Percentiles rank a stretch among this genome's conserved stretches.
phyloP scores from a whole-genome alignment of 2,329 filamentous ascomycete species.

The Ciborinia camelliae region DNA sequence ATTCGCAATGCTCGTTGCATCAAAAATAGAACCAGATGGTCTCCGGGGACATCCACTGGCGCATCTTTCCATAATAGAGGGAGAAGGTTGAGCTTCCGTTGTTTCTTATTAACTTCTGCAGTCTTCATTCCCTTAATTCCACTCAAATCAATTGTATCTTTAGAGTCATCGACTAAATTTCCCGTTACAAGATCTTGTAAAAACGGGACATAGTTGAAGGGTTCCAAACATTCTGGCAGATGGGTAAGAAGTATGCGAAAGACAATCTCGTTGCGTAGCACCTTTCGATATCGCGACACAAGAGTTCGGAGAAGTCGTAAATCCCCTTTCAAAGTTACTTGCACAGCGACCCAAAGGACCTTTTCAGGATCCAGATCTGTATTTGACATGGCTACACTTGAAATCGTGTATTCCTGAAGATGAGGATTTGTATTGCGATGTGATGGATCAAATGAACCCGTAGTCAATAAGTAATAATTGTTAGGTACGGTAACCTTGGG shows the following conservation, averaged over 20 bases:
- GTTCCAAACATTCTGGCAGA: constrained; percentile 67
- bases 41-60: constrained; percentile 47
- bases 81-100: constrained; percentile 60
- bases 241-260: constrained; percentile 73
- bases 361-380: constrained; percentile 60
- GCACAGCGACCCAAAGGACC: constrained; percentile 68
- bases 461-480: too few species aligned
- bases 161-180: constrained; percentile 36
- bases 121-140: constrained; percentile 57
- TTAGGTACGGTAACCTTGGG: too few species aligned
- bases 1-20: constrained; percentile 65
- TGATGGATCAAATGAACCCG: neutral
- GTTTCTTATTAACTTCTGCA: constrained; percentile 60
- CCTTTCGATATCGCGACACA: constrained; percentile 51
- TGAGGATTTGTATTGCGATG: neutral
- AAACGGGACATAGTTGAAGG: constrained; percentile 60
- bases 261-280: constrained; percentile 61
- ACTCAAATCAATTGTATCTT: constrained; percentile 50
- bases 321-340: constrained; percentile 64
- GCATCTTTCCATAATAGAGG: constrained; percentile 52
- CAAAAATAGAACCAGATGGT: constrained; percentile 61
- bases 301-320: constrained; percentile 60
- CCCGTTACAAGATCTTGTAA: constrained; percentile 50
- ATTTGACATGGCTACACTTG: constrained; percentile 33
- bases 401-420: constrained; percentile 12